Conservation (phyloP, 257 asterid species). For the Scutellaria galericulata region DNA sequence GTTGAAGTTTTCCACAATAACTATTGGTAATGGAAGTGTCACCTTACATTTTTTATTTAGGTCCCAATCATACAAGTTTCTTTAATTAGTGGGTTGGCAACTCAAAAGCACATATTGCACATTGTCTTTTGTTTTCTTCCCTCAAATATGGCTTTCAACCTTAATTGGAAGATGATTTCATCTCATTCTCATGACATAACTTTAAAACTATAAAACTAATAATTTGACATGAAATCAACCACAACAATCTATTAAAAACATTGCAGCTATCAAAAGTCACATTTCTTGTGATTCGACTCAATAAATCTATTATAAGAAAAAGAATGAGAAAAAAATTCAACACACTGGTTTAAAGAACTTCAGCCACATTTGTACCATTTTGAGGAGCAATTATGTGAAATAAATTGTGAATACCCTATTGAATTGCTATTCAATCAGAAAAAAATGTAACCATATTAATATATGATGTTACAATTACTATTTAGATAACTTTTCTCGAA, state of each 20-base stretch:
- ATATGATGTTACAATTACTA: too few species aligned
- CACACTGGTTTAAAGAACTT: too few species aligned
- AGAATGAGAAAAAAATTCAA: too few species aligned
- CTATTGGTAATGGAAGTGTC: conserved; percentile 24
- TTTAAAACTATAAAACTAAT: conserved; percentile 1
- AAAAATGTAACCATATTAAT: too few species aligned
- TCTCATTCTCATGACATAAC: conserved; percentile 32
- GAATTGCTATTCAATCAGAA: too few species aligned
- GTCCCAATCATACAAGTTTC: conserved; percentile 15
- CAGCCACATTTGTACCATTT: too few species aligned
- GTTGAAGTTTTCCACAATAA: conserved; percentile 23
- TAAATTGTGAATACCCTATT: too few species aligned
- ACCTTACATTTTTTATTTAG: background rate
- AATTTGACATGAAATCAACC: conserved; percentile 4
- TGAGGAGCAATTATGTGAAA: too few species aligned
- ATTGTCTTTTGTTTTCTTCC: conserved; percentile 34
- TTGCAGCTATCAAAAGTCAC: background rate
- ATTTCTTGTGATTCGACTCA: background rate
- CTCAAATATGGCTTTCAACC: conserved; percentile 35
- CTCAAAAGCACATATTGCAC: conserved; percentile 18
- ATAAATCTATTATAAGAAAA: background rate
- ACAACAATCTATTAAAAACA: background rate
- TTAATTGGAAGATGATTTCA: conserved; percentile 39
- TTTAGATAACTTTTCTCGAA: too few species aligned
- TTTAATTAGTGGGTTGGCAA: conserved; percentile 37